Evolutionary conservation across 2,329 filamentous ascomycete species (phyloP), one percentile per base, ranked within the genome.

Genomic region (Blumeria graminis): DNA sequence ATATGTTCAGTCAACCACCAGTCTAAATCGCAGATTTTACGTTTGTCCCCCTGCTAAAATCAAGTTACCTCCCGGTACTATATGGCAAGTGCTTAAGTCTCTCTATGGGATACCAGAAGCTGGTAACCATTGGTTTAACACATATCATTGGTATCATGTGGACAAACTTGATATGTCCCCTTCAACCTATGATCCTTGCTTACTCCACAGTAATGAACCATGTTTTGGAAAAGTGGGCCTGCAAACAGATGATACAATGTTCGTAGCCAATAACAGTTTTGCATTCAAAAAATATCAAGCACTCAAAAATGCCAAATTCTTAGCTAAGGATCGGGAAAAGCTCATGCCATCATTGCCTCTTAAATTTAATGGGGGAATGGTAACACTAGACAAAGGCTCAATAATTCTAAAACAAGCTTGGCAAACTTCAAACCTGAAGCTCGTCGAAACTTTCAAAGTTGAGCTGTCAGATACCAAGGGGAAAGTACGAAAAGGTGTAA

Each of bases 181-280:
- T 18, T 57, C 56, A 43, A 57, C 56, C 10, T 57, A 38, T 45
- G 56, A 57, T 28, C 56, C 56, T n/a, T 57, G 56, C 50, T 32
- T 57, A n/a, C 32, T 57, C 11, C n/a, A 48, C 34, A 46, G 22
- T 28, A 51, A 16, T 22, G 14, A 34, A 36, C 10, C 18, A 10
- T 48, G 34, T n/a, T 39, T 55, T 35, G 56, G 56, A 34, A 33
- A 55, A n/a, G 50, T 57, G 14, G 56, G 50, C 11, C 9, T 57
- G 7, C 50, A 57, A 43, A 57, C 56, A 10, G 50, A 57, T 35
- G 56, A 56, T 56, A 56, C 55, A 28, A 18, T 56, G 28, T 35
- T 56, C 14, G n/a, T 51, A 18, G 55, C 14, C 16, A 16, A 56
- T 16, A 16, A 50, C 14, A 10, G 13, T 7, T 51, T 56, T 28